phyloP scores from a whole-genome alignment of 2,329 filamentous ascomycete species.

The Fusarium oligoseptatum region DNA sequence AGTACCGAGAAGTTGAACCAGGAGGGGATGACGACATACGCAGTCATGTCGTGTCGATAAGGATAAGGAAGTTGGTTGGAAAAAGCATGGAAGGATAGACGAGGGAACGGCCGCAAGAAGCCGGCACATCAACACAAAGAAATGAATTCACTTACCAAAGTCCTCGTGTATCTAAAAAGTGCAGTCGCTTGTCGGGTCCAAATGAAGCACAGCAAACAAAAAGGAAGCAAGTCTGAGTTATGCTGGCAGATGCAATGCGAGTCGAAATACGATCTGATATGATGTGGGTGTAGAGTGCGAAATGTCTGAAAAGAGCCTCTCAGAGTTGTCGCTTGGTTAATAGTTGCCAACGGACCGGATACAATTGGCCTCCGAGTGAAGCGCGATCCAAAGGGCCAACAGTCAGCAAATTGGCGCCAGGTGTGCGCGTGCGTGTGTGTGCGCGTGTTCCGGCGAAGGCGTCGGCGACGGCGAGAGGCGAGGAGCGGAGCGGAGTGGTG shows the following conservation, averaged over 20 bases:
- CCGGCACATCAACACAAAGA: conserved; percentile 25
- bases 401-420: conserved; percentile 10
- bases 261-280: conserved; percentile 10
- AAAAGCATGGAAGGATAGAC: conserved; percentile 1
- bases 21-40: conserved; percentile 10
- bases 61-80: conserved; percentile 1
- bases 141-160: conserved; percentile 34
- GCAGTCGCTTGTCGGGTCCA: neutral
- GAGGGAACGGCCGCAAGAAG: conserved; percentile 7
- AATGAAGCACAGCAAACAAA: neutral
- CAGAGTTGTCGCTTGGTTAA: conserved; percentile 18
- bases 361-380: conserved; percentile 29
- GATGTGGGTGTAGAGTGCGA: conserved; percentile 4
- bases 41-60: conserved; percentile 5
- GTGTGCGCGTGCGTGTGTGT: conserved; percentile 3
- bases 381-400: conserved; percentile 20
- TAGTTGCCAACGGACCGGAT: conserved; percentile 20
- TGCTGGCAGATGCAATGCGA: conserved; percentile 9
- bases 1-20: neutral
- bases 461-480: conserved; percentile 39
- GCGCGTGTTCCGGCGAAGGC: conserved; percentile 36
- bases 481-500: conserved; percentile 25
- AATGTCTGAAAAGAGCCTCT: conserved; percentile 13
- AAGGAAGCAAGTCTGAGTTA: conserved; percentile 5
- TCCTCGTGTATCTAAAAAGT: neutral